Evolutionary conservation across 2,329 filamentous ascomycete species (phyloP).

Genomic region (Diaporthe sp.): DNA sequence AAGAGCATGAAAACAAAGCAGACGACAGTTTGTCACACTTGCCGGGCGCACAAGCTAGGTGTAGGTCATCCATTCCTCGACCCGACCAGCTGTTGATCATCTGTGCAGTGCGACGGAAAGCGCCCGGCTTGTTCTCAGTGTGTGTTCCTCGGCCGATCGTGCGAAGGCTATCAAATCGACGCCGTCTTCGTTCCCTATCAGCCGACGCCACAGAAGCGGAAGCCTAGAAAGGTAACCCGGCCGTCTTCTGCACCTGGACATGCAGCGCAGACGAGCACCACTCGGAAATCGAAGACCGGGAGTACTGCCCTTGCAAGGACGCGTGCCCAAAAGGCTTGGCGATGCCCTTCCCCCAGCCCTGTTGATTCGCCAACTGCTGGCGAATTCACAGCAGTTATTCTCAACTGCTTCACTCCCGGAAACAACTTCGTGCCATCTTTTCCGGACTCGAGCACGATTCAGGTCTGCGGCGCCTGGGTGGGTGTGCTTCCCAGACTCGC

Average conservation of each 20-base stretch:
- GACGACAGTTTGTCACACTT: neutral
- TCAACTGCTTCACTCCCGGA: slow-evolving; percentile 1
- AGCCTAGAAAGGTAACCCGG: neutral
- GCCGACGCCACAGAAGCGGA: neutral
- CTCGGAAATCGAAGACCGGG: neutral
- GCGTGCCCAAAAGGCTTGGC: neutral
- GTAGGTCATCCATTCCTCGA: neutral
- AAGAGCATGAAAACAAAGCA: neutral
- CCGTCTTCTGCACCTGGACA: neutral
- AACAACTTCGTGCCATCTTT: neutral
- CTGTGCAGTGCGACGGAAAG: slow-evolving; percentile 4
- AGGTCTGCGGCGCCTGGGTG: slow-evolving; percentile 14
- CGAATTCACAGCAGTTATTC: slow-evolving; percentile 3
- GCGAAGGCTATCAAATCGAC: slow-evolving; percentile 9
- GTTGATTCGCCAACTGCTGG: neutral
- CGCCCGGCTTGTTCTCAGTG: slow-evolving; percentile 14
- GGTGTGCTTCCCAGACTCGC: slow-evolving; percentile 8
- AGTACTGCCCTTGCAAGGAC: neutral
- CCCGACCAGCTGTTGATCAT: neutral
- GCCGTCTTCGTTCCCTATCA: neutral
- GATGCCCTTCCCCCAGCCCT: neutral
- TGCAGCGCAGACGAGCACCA: neutral
- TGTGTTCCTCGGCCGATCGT: neutral
- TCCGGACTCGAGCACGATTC: neutral
- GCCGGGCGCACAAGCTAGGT: slow-evolving; percentile 5